Base-by-base conservation (phyloP, 495 filamentous ascomycete species). In the Cetradonia linearis region DNA sequence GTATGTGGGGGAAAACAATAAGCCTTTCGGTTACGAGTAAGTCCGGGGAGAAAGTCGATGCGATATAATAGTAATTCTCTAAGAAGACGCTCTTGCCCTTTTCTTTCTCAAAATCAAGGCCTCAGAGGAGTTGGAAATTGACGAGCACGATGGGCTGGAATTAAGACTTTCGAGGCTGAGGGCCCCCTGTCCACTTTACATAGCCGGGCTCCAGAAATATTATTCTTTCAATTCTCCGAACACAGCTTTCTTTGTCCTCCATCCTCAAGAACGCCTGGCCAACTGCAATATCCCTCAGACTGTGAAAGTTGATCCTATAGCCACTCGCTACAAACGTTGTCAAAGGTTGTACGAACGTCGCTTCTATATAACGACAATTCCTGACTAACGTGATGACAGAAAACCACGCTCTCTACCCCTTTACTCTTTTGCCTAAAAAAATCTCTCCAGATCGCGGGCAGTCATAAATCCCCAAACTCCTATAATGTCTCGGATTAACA, bases 401-500 rank as follows among this genome's bases (percentile, higher is more conserved):
- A 46, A 46, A 11, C 9, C 20, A 46, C 42, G 20, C 42, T 46
- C 42, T 25, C 42, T 42, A 14, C 58, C 42, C 34, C 48, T 28
- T 56, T 13, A 25, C 8, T 20, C 34, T 31, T 31, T 47, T 31
- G 1, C n/a, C 25, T 4, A 59, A 28, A 14, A 7, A 33, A 52
- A 20, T 36, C 2, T 25, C 18, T 31, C 37, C 11, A n/a, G 1
- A 38, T 23, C 38, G 14, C 46, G 40, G 5, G 20, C 47, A 25
- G 37, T 31, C 16, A 47, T 34, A 31, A 30, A 18, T 16, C 13
- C 16, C 36, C 38, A n/a, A 11, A 46, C 30, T 30, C 49, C 31
- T 53, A 28, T 61, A 69, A 97, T 97, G 94, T 81, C 88, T 50
- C 81, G 88, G 63, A 87, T 97, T 65, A 86, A 86, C 76, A 91